Conservation (phyloP, 2,329 filamentous ascomycete genomes). For the Apiospora arundinis region DNA sequence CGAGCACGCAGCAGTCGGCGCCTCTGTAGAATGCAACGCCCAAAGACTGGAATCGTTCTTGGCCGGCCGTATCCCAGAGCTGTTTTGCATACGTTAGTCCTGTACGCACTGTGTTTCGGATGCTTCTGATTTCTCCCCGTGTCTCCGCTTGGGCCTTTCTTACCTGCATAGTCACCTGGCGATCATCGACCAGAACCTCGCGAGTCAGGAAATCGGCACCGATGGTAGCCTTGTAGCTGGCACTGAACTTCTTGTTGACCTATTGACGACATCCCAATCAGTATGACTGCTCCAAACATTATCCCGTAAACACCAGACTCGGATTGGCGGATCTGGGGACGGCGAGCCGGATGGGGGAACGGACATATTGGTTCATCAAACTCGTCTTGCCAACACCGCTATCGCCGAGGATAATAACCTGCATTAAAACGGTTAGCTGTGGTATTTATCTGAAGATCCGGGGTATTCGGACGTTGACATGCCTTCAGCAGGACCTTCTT, state of each 20-base stretch:
- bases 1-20: conserved; percentile 96
- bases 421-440: background rate
- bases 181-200: conserved; percentile 95
- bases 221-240: conserved; percentile 99
- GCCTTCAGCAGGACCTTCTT: conserved; percentile 95
- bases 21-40: conserved; percentile 97
- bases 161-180: conserved; percentile 98
- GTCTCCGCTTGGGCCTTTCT: conserved; percentile 26
- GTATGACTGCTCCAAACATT: background rate
- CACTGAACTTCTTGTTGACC: conserved; percentile 99
- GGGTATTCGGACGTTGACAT: conserved; percentile 29
- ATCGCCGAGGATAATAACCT: conserved; percentile 99
- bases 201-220: conserved; percentile 98
- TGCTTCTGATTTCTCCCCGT: conserved; percentile 22
- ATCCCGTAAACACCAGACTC: background rate
- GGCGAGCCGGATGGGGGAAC: conserved; percentile 39
- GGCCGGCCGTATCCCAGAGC: conserved; percentile 98
- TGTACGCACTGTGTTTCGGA: background rate
- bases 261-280: conserved; percentile 45
- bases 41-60: conserved; percentile 96
- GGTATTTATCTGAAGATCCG: background rate
- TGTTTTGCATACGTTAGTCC: conserved; percentile 45
- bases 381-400: conserved; percentile 99
- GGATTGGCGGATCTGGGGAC: background rate
- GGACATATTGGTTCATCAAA: conserved; percentile 99